These are phyloP conservation scores for Termitomyces eurrhizus DNA, from an alignment of 768 basidiomycete species.

Conservation along the genomic window DNA sequence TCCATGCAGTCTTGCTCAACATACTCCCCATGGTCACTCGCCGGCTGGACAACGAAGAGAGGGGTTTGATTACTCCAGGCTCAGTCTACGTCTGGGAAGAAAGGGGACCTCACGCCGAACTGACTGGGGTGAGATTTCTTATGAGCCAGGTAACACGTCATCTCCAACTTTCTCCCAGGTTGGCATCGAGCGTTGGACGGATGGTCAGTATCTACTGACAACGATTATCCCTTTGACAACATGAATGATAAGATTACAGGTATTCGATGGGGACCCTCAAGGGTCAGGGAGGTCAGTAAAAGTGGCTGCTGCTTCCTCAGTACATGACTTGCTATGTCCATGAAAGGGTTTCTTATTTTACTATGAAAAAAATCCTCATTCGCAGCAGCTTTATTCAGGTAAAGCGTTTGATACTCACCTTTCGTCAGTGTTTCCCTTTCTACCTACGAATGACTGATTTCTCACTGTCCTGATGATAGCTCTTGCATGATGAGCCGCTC, in stretches of 20 bases:
- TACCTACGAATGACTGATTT: not conserved
- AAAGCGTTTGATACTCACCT: constrained; percentile 33
- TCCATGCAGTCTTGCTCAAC: constrained; percentile 65
- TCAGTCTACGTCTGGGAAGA: constrained; percentile 87
- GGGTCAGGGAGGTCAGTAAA: constrained; percentile 63
- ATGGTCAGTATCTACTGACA: constrained; percentile 39
- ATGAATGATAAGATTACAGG: constrained; percentile 26
- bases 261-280: constrained; percentile 75
- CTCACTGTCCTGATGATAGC: constrained; percentile 12
- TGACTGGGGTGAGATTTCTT: constrained; percentile 56
- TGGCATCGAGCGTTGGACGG: constrained; percentile 81
- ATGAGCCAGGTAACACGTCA: not conserved
- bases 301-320: constrained; percentile 1
- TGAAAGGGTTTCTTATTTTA: constrained; percentile 75
- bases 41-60: constrained; percentile 72
- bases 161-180: constrained; percentile 40
- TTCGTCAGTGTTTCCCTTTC: constrained; percentile 18
- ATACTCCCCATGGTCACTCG: constrained; percentile 78
- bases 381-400: constrained; percentile 44
- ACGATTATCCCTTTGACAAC: not conserved
- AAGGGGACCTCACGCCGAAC: constrained; percentile 65
- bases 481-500: constrained; percentile 28
- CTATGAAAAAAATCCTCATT: constrained; percentile 58
- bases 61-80: constrained; percentile 66
- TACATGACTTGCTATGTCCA: constrained; percentile 5